Base-by-base conservation (phyloP, 768 basidiomycete species). In the Chlorophyllum brunneum region DNA sequence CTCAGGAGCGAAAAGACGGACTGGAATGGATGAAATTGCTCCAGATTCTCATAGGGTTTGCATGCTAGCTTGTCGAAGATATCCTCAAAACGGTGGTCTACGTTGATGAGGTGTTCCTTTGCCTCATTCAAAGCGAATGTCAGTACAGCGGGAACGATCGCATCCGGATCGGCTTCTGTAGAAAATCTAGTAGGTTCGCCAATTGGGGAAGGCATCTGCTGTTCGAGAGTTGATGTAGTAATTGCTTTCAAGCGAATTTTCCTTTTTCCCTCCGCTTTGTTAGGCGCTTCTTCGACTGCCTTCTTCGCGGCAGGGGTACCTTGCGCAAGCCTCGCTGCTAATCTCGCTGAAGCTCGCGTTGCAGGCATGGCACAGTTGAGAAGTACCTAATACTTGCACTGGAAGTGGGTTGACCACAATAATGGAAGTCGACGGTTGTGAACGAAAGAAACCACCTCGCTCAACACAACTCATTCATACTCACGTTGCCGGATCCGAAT, bases 21-120 rank as follows among this genome's bases (percentile, higher is more conserved):
- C 88, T 82, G 76, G 66, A 93, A 95, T 1, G 92, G 91, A 63
- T 92, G 88, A n/a, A 92, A 76, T 33, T 72, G 71, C 61, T 91
- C 85, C 15, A 87, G 73, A 8, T 79, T 72, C 61, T 89, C 81
- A 64, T 82, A 97, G 1, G 92, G 92, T 57, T 79, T 85, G 67
- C 91, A 94, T 36, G 70, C 70, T 61, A 89, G 67, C 44, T 76
- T 73, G 22, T 65, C 58, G 65, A 95, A 93, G 8, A 95, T 55
- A 33, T 79, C 76, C 46, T 72, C 70, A 67, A 94, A 97, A 3
- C 93, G 82, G 9, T 71, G 61, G 59, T 95, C 93, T 5, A 73
- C 77, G 2, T 58, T 49, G 50, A 83, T 79, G 27, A 95, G 78
- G 61, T 95, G 90, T 11, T 69, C 48, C 62, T 84, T 89, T 1